Base-by-base conservation (phyloP, 2,329 filamentous ascomycete genomes). In the Elsinoe australis region DNA sequence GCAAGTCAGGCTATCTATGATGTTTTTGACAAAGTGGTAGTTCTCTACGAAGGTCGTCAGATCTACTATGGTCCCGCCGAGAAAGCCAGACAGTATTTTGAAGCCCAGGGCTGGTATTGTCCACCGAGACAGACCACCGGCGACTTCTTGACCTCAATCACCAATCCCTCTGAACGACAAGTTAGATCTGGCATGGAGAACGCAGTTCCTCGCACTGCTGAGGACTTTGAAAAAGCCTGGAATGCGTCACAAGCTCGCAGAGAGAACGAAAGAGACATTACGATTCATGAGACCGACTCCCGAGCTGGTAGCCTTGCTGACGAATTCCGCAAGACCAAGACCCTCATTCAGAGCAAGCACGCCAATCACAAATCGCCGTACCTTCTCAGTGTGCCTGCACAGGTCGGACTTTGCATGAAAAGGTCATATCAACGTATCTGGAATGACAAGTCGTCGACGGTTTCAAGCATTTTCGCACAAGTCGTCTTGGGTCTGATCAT, bases 31-130 rank as follows among this genome's bases (percentile, higher is more conserved):
- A 88, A 87, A 60, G 78, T 77, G 0, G 72, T 80, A 0, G 81
- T 90, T 0, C 68, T 89, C 0, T 88, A 89, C 58, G 82, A 88
- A 59, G 86, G 85, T 1, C 74, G 81, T 0, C 77, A 89, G 58
- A 89, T 89, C 53, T 90, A 79, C 67, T 88, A 82, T 53, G 86
- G 85, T 0, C 75, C 76, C 0, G 75, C 79, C 0, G 60, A 57
- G 5, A 61, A 69, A 2, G 85, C 84, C 0, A 80, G 74, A 56
- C 61, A 61, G 0, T 88, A 79, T 63, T 88, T 89, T 52, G 76
- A 80, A 56, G 66, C 73, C 9, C 77, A 83, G 64, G 85, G 85
- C 33, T 88, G 78, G 73, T 61, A 74, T 26, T 86, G 82, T 55
- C 82, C 81, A 0, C 63, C 72, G 2, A 73, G 83, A 2, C 81